Conservation (phyloP, 305 asterid genomes). For the Withania somnifera region DNA sequence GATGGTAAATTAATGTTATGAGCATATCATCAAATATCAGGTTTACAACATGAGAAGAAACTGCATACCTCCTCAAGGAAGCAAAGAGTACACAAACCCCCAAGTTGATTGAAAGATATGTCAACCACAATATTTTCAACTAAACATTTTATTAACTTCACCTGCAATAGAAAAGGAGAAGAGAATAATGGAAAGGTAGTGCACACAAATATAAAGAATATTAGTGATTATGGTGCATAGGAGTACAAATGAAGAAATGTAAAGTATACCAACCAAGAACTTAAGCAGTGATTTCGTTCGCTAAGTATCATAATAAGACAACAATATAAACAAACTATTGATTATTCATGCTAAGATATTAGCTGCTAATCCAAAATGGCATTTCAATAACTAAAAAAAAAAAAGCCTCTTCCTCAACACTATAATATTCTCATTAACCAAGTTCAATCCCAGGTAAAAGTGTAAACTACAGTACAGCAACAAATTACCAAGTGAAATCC, state of each 20-base stretch:
- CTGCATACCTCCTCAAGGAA: conserved; percentile 80
- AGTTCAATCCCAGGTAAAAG: not conserved
- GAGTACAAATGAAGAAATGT: not conserved
- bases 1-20: not conserved
- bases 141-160: conserved; percentile 74
- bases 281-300: not conserved
- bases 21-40: not conserved
- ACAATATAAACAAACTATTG: not conserved
- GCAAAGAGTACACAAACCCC: conserved; percentile 88
- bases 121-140: conserved; percentile 87
- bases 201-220: not conserved
- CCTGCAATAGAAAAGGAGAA: conserved; percentile 33
- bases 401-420: not conserved
- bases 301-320: not conserved
- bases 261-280: not conserved
- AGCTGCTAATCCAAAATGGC: not conserved
- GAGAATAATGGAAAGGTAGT: not conserved
- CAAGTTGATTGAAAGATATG: conserved; percentile 87
- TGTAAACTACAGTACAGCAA: not conserved
- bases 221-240: not conserved
- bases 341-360: not conserved
- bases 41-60: not conserved
- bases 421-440: not conserved
- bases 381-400: not conserved
- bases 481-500: not conserved